Evolutionary conservation across 306 rosid genomes (phyloP).

Genomic region (Macrotyloma uniflorum): DNA sequence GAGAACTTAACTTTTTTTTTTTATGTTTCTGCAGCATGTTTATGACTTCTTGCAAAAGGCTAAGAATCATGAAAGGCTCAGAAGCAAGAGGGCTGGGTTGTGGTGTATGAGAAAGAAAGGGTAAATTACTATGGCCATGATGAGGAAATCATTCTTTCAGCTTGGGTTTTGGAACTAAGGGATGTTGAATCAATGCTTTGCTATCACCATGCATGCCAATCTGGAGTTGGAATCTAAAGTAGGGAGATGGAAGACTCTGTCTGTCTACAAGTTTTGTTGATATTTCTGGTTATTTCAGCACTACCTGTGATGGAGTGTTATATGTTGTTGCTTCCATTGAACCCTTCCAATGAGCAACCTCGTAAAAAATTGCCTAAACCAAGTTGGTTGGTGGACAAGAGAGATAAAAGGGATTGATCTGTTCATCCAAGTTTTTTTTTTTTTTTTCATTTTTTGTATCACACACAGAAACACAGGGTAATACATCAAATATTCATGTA

Average conservation of each 20-base stretch:
- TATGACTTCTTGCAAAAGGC: conserved; percentile 69
- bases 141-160: conserved; percentile 36
- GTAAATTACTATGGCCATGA: not conserved
- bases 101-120: conserved; percentile 48
- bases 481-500: conserved; percentile 34
- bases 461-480: conserved; percentile 25
- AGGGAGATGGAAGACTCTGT: conserved; percentile 41
- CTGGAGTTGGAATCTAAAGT: conserved; percentile 29
- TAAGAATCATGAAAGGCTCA: conserved; percentile 83
- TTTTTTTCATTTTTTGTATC: conserved; percentile 12
- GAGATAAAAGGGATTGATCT: conserved; percentile 31
- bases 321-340: conserved; percentile 42
- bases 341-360: conserved; percentile 37
- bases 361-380: conserved; percentile 22
- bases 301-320: conserved; percentile 32
- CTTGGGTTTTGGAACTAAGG: conserved; percentile 55
- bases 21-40: conserved; percentile 62
- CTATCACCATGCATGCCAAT: conserved; percentile 20
- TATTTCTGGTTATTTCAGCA: conserved; percentile 44
- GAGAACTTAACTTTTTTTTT: not conserved
- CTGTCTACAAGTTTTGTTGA: conserved; percentile 39
- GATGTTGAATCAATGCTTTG: conserved; percentile 28
- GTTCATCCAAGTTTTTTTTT: conserved; percentile 35
- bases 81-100: conserved; percentile 77
- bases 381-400: conserved; percentile 35